Conservation (phyloP, 306 rosid species). For the Acacia melanoxylon region DNA sequence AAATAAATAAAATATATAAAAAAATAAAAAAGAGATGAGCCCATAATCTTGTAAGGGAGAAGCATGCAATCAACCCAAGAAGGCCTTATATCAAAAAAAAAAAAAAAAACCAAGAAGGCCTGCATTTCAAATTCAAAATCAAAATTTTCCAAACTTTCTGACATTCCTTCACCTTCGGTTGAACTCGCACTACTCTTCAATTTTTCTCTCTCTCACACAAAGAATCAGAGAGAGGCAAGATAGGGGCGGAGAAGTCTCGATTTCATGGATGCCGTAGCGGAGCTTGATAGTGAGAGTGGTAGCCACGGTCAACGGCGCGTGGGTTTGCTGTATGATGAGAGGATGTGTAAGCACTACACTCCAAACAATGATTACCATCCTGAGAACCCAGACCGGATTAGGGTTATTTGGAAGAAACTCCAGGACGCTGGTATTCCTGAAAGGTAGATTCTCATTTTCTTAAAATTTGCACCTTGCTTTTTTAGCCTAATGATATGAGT, state of each 20-base stretch:
- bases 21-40: too few species aligned
- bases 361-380: constrained; percentile 64
- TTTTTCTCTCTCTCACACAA: neutral
- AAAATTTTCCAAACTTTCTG: neutral
- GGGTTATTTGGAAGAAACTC: constrained; percentile 74
- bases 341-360: constrained; percentile 71
- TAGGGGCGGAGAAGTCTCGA: neutral
- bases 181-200: neutral
- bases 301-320: constrained; percentile 44
- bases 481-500: neutral
- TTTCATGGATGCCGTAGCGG: constrained; percentile 18
- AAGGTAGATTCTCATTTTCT: constrained; percentile 43
- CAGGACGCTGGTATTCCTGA: constrained; percentile 50
- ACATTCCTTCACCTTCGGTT: neutral
- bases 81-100: too few species aligned
- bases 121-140: too few species aligned
- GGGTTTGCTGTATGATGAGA: constrained; percentile 75
- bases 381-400: constrained; percentile 74
- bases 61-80: too few species aligned
- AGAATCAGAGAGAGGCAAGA: neutral
- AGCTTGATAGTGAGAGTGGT: neutral
- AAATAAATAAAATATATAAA: too few species aligned
- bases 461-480: neutral
- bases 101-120: too few species aligned
- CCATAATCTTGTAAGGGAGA: too few species aligned